These are phyloP conservation scores for Dimocarpus longan DNA, from an alignment of 345 rosid species.

Conservation along the genomic window DNA sequence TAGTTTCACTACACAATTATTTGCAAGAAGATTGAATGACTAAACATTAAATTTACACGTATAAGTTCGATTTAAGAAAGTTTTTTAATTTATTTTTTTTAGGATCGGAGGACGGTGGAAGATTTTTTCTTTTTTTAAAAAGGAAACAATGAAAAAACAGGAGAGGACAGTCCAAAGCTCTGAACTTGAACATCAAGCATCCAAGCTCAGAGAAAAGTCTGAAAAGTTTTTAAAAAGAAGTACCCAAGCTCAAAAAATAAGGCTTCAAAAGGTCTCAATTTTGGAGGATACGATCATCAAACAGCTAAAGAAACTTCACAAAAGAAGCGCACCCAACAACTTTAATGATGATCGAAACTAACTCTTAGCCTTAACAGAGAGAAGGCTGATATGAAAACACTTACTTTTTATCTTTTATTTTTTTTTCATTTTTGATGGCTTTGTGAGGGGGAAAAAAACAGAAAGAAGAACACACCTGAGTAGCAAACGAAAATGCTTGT, in stretches of 20 bases:
- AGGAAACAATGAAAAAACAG: slow-evolving; percentile 17
- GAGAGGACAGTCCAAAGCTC: slow-evolving; percentile 49
- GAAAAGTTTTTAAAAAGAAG: slow-evolving; percentile 40
- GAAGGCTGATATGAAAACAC: neutral
- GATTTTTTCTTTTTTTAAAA: neutral
- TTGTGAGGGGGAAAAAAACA: neutral
- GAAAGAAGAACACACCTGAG: neutral
- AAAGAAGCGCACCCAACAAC: slow-evolving; percentile 21
- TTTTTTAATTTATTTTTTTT: neutral
- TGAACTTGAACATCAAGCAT: slow-evolving; percentile 56
- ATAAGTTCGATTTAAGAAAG: slow-evolving; percentile 3
- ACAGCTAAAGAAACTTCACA: slow-evolving; percentile 16
- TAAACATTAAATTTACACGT: neutral
- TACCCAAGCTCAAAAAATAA: slow-evolving; percentile 31
- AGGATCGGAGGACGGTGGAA: neutral
- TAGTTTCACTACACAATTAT: slow-evolving; percentile 37
- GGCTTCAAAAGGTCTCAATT: slow-evolving; percentile 32
- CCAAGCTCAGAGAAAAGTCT: slow-evolving; percentile 46
- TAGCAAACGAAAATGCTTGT: neutral
- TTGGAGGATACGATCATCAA: slow-evolving; percentile 23
- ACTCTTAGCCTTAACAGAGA: slow-evolving; percentile 17
- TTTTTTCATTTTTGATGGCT: neutral
- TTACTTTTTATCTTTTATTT: neutral
- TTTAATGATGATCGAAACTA: slow-evolving; percentile 21
- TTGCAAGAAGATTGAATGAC: neutral